A percentile compares a stretch with the other conserved stretches of the same genome.
Conservation (phyloP, 2,329 filamentous ascomycete genomes). For the Phialophora macrospora region DNA sequence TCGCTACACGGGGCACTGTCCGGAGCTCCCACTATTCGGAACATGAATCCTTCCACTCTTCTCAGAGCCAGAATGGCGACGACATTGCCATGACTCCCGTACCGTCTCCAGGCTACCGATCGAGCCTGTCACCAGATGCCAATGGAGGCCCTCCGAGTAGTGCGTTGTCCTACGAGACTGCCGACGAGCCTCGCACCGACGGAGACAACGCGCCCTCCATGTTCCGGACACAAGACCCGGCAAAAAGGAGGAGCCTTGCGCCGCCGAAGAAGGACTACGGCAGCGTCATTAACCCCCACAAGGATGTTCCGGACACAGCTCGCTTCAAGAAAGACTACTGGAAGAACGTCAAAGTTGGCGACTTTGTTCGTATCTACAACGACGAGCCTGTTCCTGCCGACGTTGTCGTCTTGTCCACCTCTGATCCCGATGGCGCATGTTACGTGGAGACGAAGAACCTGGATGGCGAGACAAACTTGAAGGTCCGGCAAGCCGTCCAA, state of each 20-base stretch:
- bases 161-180: constrained; percentile 40
- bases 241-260: constrained; percentile 33
- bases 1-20: constrained; percentile 63
- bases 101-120: constrained; percentile 62
- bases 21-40: constrained; percentile 63
- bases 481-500: constrained; percentile 88
- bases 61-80: constrained; percentile 55
- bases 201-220: constrained; percentile 32
- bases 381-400: constrained; percentile 95
- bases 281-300: constrained; percentile 74
- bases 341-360: constrained; percentile 94
- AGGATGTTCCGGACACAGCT: constrained; percentile 69
- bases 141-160: constrained; percentile 39
- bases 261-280: constrained; percentile 62
- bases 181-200: constrained; percentile 28
- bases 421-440: constrained; percentile 90
- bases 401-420: constrained; percentile 88
- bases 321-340: constrained; percentile 91
- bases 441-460: constrained; percentile 98
- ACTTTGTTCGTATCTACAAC: constrained; percentile 95
- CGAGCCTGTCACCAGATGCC: constrained; percentile 27
- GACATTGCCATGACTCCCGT: constrained; percentile 97
- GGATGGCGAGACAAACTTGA: constrained; percentile 96
- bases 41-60: constrained; percentile 58
- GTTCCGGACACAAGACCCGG: constrained; percentile 24